Percentiles rank a stretch among this genome's conserved stretches.
Conservation (phyloP, 441 rosid species). For the Gossypium lobatum region DNA sequence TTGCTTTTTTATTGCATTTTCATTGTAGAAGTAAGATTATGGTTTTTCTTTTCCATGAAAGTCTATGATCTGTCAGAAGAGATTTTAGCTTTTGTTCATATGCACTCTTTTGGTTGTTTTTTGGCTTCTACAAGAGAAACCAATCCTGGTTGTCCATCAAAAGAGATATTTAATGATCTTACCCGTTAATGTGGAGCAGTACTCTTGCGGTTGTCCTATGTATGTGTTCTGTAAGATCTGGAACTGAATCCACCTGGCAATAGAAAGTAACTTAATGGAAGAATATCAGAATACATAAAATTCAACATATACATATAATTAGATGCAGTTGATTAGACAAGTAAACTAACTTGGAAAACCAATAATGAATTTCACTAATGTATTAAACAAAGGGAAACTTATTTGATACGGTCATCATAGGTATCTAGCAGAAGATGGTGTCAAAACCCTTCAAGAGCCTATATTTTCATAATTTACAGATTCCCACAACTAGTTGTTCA, state of each 20-base stretch:
- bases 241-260: slow-evolving; percentile 84
- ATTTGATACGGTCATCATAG: neutral
- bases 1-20: neutral
- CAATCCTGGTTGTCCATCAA: neutral
- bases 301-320: neutral
- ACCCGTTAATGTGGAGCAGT: slow-evolving; percentile 91
- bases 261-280: neutral
- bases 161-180: slow-evolving; percentile 20
- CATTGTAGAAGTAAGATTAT: neutral
- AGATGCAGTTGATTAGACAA: neutral
- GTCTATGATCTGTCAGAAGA: neutral
- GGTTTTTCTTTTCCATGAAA: neutral
- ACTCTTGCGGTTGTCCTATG: slow-evolving; percentile 85
- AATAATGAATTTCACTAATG: neutral
- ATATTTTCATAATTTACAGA: no score
- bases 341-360: neutral
- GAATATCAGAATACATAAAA: neutral
- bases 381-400: neutral
- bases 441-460: neutral
- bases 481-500: no score
- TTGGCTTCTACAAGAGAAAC: neutral
- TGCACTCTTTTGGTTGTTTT: neutral
- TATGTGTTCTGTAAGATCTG: slow-evolving; percentile 69
- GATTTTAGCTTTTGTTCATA: neutral
- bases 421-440: neutral